These are phyloP conservation scores for Aegilops umbellulata DNA, from an alignment of 176 grass and related monocot genomes.

Conservation along the genomic window DNA sequence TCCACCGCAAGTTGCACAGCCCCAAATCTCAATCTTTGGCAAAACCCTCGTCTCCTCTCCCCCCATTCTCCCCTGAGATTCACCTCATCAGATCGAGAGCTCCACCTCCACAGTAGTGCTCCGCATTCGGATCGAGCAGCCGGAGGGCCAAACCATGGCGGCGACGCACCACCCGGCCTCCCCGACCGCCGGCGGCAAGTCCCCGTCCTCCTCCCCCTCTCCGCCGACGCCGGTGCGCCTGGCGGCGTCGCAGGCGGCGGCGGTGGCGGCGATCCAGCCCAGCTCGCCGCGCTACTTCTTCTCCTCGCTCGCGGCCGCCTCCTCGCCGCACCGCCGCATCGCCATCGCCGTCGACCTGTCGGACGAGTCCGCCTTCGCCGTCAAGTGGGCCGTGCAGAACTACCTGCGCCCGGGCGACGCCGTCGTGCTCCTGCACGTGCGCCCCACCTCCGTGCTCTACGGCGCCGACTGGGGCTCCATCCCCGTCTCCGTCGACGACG, in stretches of 20 bases:
- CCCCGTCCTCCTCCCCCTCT: background rate
- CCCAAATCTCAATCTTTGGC: background rate
- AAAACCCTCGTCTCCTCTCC: slow-evolving; percentile 11
- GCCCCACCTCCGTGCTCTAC: slow-evolving; percentile 74
- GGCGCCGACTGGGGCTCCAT: slow-evolving; percentile 92
- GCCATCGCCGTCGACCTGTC: slow-evolving; percentile 88
- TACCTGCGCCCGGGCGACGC: slow-evolving; percentile 90
- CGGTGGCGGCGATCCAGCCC: slow-evolving; percentile 53
- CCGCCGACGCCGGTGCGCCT: slow-evolving; percentile 27
- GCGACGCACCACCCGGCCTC: slow-evolving; percentile 41
- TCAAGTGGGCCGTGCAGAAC: slow-evolving; percentile 93
- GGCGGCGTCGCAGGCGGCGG: slow-evolving; percentile 25
- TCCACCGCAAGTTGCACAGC: background rate
- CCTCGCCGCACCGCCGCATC: slow-evolving; percentile 69
- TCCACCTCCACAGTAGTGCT: background rate
- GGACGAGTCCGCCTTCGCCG: slow-evolving; percentile 89
- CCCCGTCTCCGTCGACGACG: slow-evolving; percentile 48
- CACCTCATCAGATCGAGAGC: slow-evolving; percentile 28
- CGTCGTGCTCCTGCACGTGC: slow-evolving; percentile 86
- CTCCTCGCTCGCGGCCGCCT: slow-evolving; percentile 39
- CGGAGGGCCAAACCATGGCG: slow-evolving; percentile 18
- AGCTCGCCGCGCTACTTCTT: slow-evolving; percentile 66
- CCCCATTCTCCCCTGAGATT: background rate
- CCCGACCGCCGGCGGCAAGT: slow-evolving; percentile 27
- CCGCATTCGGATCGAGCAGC: background rate